These are phyloP conservation scores for Boletus albobrunnescens DNA, from an alignment of 1,284 basidiomycete species.

Conservation along the genomic window DNA sequence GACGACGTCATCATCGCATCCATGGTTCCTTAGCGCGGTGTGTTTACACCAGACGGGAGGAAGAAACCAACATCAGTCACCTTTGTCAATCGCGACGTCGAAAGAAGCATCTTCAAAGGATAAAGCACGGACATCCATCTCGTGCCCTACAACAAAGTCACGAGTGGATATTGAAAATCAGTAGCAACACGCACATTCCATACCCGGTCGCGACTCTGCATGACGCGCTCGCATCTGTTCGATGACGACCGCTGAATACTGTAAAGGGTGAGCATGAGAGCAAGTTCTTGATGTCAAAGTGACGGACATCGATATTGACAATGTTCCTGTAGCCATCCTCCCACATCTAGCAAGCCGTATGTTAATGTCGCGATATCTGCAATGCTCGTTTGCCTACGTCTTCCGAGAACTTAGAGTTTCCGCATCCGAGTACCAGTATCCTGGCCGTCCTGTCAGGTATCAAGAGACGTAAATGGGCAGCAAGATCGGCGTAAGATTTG, in stretches of 20 bases:
- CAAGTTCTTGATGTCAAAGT: not conserved
- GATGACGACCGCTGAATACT: constrained; percentile 83
- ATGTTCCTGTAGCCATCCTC: constrained; percentile 85
- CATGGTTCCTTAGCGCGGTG: constrained; percentile 66
- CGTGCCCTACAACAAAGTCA: constrained; percentile 55
- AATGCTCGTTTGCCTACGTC: constrained; percentile 44
- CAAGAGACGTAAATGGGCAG: constrained; percentile 52
- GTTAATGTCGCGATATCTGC: not conserved
- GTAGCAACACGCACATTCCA: constrained; percentile 61
- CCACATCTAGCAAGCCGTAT: constrained; percentile 63
- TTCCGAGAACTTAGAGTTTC: constrained; percentile 79
- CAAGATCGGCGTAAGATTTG: constrained; percentile 69
- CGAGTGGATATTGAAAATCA: not conserved
- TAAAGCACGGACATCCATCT: constrained; percentile 83
- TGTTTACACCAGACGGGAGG: not conserved
- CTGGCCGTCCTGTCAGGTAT: constrained; percentile 63
- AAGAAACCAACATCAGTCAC: constrained; percentile 38
- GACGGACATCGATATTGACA: constrained; percentile 76
- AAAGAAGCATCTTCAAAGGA: constrained; percentile 66
- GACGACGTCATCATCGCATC: constrained; percentile 90
- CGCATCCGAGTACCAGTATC: constrained; percentile 89
- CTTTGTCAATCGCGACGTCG: constrained; percentile 90
- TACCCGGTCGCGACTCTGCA: constrained; percentile 51
- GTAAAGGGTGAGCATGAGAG: constrained; percentile 5
- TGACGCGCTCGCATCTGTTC: constrained; percentile 75